phyloP scores from a whole-genome alignment of 306 rosid genomes.

The Dalbergia cochinchinensis region DNA sequence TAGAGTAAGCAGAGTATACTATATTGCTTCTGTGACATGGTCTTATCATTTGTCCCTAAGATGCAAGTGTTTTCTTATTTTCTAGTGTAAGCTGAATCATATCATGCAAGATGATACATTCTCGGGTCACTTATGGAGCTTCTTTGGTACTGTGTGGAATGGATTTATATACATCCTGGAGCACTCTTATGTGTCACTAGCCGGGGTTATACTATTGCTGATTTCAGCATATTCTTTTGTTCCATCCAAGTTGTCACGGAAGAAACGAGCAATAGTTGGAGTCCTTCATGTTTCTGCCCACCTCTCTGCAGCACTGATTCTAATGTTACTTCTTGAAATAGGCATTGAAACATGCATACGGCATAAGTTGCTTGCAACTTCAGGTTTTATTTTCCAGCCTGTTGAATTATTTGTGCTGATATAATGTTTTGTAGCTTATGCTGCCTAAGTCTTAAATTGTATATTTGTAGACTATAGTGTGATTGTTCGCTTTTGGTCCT shows the following conservation, averaged over 20 bases:
- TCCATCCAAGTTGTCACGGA: constrained; percentile 86
- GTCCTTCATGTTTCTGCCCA: constrained; percentile 93
- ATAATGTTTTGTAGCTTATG: neutral
- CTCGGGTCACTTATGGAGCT: constrained; percentile 79
- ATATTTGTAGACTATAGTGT: neutral
- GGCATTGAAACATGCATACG: constrained; percentile 89
- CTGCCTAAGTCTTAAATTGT: constrained; percentile 18
- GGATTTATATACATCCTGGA: constrained; percentile 77
- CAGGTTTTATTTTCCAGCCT: constrained; percentile 62
- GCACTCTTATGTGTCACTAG: constrained; percentile 76
- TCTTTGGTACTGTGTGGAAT: constrained; percentile 87
- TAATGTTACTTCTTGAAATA: constrained; percentile 92
- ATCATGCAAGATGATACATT: constrained; percentile 87
- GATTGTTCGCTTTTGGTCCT: neutral
- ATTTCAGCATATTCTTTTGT: constrained; percentile 79
- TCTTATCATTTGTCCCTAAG: constrained; percentile 36
- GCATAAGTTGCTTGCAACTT: constrained; percentile 87
- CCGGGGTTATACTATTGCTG: constrained; percentile 76
- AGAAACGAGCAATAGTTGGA: constrained; percentile 80
- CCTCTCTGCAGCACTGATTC: constrained; percentile 84
- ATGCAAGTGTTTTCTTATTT: constrained; percentile 48
- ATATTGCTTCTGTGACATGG: constrained; percentile 22
- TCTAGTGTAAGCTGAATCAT: constrained; percentile 88
- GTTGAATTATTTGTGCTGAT: constrained; percentile 36
- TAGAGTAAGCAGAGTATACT: constrained; percentile 25